These are phyloP conservation scores for Zasmidium cellare DNA, from an alignment of 2,329 filamentous ascomycete species.

Conservation along the genomic window DNA sequence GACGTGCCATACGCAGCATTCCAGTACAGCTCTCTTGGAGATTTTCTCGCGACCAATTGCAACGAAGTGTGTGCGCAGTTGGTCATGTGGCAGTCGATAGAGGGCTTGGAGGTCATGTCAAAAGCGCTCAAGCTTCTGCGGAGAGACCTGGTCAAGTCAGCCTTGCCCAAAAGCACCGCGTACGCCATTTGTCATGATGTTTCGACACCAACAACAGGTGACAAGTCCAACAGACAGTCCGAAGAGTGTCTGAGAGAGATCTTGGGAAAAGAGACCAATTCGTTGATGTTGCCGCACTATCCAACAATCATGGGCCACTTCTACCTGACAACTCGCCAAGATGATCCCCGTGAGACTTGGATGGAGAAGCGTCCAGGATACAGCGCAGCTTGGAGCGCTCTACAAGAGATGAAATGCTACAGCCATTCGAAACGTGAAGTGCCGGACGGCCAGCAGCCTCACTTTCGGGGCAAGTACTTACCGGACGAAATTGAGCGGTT, in stretches of 20 bases:
- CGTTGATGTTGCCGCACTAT: conserved; percentile 68
- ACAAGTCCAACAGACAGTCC: conserved; percentile 36
- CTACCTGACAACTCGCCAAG: conserved; percentile 69
- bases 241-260: conserved; percentile 50
- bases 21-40: conserved; percentile 67
- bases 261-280: conserved; percentile 61
- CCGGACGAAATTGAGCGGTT: conserved; percentile 73
- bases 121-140: conserved; percentile 56
- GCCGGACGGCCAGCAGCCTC: conserved; percentile 80
- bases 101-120: conserved; percentile 62
- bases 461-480: conserved; percentile 77
- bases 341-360: conserved; percentile 69
- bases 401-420: conserved; percentile 68
- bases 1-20: conserved; percentile 84
- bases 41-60: conserved; percentile 70
- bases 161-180: conserved; percentile 76
- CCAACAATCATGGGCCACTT: conserved; percentile 74
- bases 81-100: conserved; percentile 74
- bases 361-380: conserved; percentile 46
- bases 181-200: conserved; percentile 83
- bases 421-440: conserved; percentile 66
- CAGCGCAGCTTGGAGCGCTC: conserved; percentile 60
- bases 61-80: conserved; percentile 78
- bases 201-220: conserved; percentile 20
- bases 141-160: conserved; percentile 60